Evolutionary conservation across 441 rosid genomes (phyloP), one percentile per base, ranked within the genome.

Genomic region (Geranium incanum): DNA sequence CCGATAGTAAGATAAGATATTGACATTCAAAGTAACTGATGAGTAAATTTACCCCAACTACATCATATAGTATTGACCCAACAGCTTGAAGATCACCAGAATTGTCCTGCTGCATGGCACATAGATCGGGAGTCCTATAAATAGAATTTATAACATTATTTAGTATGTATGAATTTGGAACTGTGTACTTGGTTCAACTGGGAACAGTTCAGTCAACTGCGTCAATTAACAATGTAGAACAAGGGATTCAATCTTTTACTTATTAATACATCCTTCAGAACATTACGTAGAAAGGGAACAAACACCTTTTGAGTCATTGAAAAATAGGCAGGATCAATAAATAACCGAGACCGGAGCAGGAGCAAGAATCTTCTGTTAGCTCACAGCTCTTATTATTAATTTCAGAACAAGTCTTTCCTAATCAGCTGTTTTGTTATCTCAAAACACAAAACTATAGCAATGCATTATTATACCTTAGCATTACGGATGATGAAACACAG

Each of bases 61-160:
- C 72, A 39, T 87, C 60, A n/a, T 84, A 72, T 60, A 91, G 81
- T 72, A 85, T 72, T 36, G 89, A 77, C 72, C 92, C 98, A 70
- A 88, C 92, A 21, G 70, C 68, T 66, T 76, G 81, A 78, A 93
- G 92, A 85, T 91, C 90, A 65, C 82, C 76, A 11, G 93, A 81
- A 36, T 55, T 36, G 81, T 93, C 97, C 75, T 85, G 86, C 76
- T 88, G 97, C 84, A 91, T 87, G 63, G 86, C 70, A 67, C 91
- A 85, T 63, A 88, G 68, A 83, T 91, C 82, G 11, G 86, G 88
- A 36, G 95, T 91, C 78, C 96, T 91, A 69, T 52, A 41, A 67
- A 50, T 70, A 69, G 28, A 72, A 50, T 71, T 66, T 33, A 66
- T 37, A 68, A 68, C 4, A 70, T 57, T 18, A 52, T 68, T 75